Evolutionary conservation across 345 rosid genomes (phyloP).

Genomic region (Eucalyptus marginata): DNA sequence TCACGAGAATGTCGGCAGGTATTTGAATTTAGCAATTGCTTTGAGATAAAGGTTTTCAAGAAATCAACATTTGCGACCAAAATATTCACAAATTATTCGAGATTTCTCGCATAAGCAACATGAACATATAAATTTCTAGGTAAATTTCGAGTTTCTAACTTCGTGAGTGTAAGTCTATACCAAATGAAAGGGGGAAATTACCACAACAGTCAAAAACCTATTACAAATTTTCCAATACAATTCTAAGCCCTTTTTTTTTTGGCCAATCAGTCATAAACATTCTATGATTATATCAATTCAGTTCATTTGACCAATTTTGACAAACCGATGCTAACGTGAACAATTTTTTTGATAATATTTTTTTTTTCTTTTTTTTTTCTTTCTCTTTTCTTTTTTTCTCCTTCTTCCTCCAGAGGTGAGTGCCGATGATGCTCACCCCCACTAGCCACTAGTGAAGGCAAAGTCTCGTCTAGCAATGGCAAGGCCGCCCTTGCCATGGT

Average conservation of each 20-base stretch:
- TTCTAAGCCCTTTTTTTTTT: too few relatives aligned
- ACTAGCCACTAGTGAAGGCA: too few relatives aligned
- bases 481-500: background rate
- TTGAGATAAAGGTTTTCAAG: background rate
- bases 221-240: too few relatives aligned
- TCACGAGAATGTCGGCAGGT: background rate
- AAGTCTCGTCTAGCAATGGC: too few relatives aligned
- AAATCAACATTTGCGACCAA: background rate
- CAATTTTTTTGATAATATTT: too few relatives aligned
- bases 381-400: background rate
- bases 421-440: too few relatives aligned
- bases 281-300: too few relatives aligned
- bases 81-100: background rate
- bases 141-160: background rate
- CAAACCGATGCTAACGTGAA: fast-evolving
- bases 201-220: too few relatives aligned
- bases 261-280: too few relatives aligned
- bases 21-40: background rate
- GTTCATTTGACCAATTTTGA: too few relatives aligned
- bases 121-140: background rate
- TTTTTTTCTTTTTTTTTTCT: too few relatives aligned
- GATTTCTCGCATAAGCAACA: background rate
- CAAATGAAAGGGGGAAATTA: background rate
- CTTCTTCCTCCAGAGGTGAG: background rate
- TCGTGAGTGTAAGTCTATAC: background rate